Conservation (phyloP, 805 yeast species). For the Myxozyma vanderwaltii region DNA sequence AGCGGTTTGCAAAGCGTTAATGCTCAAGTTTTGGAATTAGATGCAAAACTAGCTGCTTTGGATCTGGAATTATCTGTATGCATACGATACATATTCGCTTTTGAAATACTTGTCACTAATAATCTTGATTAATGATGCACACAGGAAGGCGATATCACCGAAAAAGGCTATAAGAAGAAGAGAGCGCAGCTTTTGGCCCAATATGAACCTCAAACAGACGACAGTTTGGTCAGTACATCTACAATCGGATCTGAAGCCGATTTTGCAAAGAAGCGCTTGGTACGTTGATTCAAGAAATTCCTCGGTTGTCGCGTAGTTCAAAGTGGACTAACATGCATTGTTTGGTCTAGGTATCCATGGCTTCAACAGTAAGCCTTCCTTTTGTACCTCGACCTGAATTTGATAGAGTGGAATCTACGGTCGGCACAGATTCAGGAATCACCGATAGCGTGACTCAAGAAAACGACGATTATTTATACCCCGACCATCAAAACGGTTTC, state of each 20-base stretch:
- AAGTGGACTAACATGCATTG: background rate
- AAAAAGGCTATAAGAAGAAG: slow-evolving; percentile 68
- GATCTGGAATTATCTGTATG: slow-evolving; percentile 21
- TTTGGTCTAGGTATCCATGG: background rate
- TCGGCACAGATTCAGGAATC: background rate
- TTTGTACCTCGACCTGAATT: slow-evolving; percentile 2
- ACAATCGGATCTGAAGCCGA: slow-evolving; percentile 2
- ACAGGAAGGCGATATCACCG: slow-evolving; percentile 69
- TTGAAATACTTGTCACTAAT: background rate
- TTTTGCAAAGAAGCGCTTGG: background rate
- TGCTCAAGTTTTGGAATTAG: slow-evolving; percentile 13
- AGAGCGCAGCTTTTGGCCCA: slow-evolving; percentile 42
- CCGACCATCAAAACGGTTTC: background rate
- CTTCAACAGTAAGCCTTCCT: background rate
- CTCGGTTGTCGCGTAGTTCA: background rate
- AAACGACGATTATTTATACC: background rate
- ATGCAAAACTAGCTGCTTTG: slow-evolving; percentile 14
- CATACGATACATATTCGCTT: background rate
- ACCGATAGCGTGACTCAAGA: background rate
- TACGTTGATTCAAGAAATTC: background rate
- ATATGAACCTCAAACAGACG: slow-evolving; percentile 11
- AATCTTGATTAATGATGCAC: background rate
- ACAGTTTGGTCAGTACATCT: background rate
- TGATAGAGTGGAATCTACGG: background rate
- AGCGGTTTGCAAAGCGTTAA: background rate